Conservation (phyloP, 352 stramenopile species). For the Globisporangium ultimum region DNA sequence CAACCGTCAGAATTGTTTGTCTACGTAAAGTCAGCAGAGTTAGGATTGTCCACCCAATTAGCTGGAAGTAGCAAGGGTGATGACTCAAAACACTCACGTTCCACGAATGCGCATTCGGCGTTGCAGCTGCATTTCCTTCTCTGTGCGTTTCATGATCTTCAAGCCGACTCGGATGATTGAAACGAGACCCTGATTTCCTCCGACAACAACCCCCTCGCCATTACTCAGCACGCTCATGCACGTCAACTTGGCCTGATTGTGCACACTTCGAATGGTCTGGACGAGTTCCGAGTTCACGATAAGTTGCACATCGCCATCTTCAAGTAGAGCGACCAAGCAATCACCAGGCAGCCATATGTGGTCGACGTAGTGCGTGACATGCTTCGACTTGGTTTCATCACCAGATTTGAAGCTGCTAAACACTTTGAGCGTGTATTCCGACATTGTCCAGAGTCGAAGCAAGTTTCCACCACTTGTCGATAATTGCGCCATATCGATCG, state of each 20-base stretch:
- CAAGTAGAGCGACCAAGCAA: conserved; percentile 58
- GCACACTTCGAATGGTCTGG: conserved; percentile 60
- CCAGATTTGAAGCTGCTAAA: conserved; percentile 77
- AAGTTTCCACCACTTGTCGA: conserved; percentile 66
- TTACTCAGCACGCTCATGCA: conserved; percentile 43
- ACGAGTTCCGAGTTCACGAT: conserved; percentile 72
- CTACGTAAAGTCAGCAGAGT: conserved; percentile 16
- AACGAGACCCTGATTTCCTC: conserved; percentile 50
- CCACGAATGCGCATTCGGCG: conserved; percentile 49
- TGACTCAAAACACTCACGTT: conserved; percentile 26
- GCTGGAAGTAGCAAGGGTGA: neutral
- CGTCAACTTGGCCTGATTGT: conserved; percentile 34
- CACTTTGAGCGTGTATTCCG: conserved; percentile 63
- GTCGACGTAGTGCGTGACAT: conserved; percentile 52
- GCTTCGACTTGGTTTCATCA: conserved; percentile 53
- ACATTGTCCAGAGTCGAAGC: conserved; percentile 75
- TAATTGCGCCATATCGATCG: conserved; percentile 74
- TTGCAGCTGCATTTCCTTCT: conserved; percentile 72
- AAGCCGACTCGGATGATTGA: conserved; percentile 51
- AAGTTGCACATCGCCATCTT: conserved; percentile 71
- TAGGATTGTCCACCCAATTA: neutral
- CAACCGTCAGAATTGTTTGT: conserved; percentile 38
- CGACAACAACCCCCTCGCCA: conserved; percentile 55
- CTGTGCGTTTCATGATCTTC: conserved; percentile 48
- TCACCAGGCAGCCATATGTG: conserved; percentile 72